Evolutionary conservation across 345 rosid species (phyloP).

Genomic region (Atalantia buxifolia): DNA sequence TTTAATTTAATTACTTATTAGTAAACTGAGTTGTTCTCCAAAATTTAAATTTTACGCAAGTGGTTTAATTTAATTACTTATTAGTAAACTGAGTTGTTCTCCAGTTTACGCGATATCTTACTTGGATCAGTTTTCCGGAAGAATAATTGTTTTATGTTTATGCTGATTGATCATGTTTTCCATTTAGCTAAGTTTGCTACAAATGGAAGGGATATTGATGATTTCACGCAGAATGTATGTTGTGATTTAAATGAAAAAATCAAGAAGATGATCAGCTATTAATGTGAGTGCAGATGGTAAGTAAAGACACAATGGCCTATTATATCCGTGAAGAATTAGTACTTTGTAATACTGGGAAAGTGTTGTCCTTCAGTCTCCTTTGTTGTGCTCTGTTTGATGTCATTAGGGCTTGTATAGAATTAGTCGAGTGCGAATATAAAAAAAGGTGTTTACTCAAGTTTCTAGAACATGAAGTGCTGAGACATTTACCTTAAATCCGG

Average conservation of each 20-base stretch:
- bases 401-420: neutral
- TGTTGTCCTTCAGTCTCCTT: neutral
- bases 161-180: neutral
- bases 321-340: neutral
- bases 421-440: neutral
- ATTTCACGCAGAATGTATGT: neutral
- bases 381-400: neutral
- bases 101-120: neutral
- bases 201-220: neutral
- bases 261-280: neutral
- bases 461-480: neutral
- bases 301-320: neutral
- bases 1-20: neutral
- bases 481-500: neutral
- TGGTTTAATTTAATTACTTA: neutral
- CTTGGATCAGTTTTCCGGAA: neutral
- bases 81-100: neutral
- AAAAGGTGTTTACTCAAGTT: neutral
- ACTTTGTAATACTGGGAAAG: neutral
- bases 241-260: slow-evolving; percentile 1
- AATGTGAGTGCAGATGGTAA: neutral
- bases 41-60: too few relatives aligned
- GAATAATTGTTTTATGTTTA: neutral
- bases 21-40: neutral
- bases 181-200: neutral